These are phyloP conservation scores for Actinomortierella wolfii DNA, from an alignment of 371 early-diverging fungal genomes.

Conservation along the genomic window DNA sequence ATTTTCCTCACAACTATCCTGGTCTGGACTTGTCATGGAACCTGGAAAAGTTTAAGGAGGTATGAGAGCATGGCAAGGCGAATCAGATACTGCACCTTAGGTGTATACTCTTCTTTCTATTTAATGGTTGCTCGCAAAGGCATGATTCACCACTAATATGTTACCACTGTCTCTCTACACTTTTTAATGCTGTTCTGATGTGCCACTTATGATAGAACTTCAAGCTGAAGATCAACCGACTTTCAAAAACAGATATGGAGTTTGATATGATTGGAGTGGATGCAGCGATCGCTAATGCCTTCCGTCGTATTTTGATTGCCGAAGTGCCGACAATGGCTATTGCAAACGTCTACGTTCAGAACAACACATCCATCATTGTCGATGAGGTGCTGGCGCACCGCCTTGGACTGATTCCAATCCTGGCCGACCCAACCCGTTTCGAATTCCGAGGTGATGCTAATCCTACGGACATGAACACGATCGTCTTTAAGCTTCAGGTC, in stretches of 20 bases:
- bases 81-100: background rate
- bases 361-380: conserved; percentile 95
- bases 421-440: conserved; percentile 83
- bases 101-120: background rate
- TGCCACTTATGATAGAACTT: conserved; percentile 52
- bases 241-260: conserved; percentile 80
- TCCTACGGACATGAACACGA: conserved; percentile 92
- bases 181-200: background rate
- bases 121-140: background rate
- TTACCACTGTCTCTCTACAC: background rate
- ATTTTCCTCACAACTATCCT: conserved; percentile 68
- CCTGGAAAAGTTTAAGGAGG: conserved; percentile 69
- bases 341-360: conserved; percentile 92
- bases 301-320: conserved; percentile 95
- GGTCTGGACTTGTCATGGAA: conserved; percentile 59
- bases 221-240: conserved; percentile 67
- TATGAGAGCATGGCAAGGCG: conserved; percentile 23
- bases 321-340: conserved; percentile 99
- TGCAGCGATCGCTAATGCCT: conserved; percentile 95
- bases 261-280: conserved; percentile 96
- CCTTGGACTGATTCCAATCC: conserved; percentile 96
- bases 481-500: conserved; percentile 87
- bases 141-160: background rate
- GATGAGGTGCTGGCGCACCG: conserved; percentile 99
- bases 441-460: conserved; percentile 76